Conservation (phyloP, 345 rosid genomes). For the Melastoma malabathricum region DNA sequence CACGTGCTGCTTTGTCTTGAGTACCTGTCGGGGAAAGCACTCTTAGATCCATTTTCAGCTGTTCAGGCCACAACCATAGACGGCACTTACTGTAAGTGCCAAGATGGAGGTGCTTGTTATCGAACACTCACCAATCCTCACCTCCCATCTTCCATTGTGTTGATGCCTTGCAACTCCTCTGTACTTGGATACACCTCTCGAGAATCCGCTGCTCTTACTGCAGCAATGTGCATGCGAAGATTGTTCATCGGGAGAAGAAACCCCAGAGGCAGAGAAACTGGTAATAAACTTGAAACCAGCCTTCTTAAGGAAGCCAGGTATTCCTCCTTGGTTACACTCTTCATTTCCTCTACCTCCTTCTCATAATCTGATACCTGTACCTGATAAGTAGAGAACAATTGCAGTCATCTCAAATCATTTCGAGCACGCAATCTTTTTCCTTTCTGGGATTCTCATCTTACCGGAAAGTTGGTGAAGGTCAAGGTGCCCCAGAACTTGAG, state of each 20-base stretch:
- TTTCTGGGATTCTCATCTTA: slow-evolving; percentile 4
- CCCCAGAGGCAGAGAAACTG: not conserved
- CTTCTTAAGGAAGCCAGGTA: slow-evolving; percentile 52
- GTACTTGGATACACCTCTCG: slow-evolving; percentile 60
- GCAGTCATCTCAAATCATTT: not conserved
- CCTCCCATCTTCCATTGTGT: slow-evolving; percentile 73
- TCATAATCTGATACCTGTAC: slow-evolving; percentile 38
- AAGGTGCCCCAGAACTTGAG: slow-evolving; percentile 52
- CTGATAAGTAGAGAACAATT: not conserved
- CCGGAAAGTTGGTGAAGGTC: slow-evolving; percentile 50
- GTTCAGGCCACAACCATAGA: too few species aligned
- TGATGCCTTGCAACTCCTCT: slow-evolving; percentile 76
- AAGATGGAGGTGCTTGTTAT: slow-evolving; percentile 57
- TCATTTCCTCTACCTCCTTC: slow-evolving; percentile 43
- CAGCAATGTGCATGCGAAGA: not conserved
- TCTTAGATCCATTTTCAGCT: too few species aligned
- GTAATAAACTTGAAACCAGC: slow-evolving; percentile 6
- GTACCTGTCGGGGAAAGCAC: slow-evolving; percentile 18
- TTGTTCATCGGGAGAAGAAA: not conserved
- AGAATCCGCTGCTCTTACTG: slow-evolving; percentile 63
- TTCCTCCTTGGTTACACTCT: slow-evolving; percentile 46
- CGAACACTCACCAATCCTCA: slow-evolving; percentile 52
- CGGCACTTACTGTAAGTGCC: slow-evolving; percentile 51
- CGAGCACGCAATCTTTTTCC: not conserved
- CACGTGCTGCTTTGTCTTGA: slow-evolving; percentile 42